Conservation (phyloP, 2,329 filamentous ascomycete species). For the Venturia oleaginea region DNA sequence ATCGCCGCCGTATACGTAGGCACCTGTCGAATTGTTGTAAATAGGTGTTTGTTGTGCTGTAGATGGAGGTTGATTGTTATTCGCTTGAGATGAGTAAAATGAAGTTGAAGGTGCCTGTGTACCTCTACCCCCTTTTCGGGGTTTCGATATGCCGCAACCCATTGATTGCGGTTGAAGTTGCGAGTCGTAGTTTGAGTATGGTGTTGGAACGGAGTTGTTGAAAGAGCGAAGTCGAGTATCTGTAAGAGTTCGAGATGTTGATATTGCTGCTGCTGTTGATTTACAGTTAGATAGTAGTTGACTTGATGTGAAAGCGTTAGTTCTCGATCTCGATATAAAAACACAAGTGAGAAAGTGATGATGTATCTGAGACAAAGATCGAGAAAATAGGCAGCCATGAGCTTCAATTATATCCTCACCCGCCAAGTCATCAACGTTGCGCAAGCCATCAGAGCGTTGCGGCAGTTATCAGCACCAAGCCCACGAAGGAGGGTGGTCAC, state of each 20-base stretch:
- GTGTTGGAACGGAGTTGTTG: not conserved
- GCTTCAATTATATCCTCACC: not conserved
- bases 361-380: not conserved
- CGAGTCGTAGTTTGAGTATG: not conserved
- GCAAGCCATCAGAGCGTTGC: not conserved
- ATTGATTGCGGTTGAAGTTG: not conserved
- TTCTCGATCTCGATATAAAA: not conserved
- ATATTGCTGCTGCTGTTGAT: not conserved
- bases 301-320: no score
- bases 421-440: not conserved
- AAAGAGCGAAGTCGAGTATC: not conserved
- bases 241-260: not conserved
- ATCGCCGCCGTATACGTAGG: not conserved
- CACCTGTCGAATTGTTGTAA: not conserved
- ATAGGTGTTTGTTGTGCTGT: not conserved
- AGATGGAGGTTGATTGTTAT: not conserved
- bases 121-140: not conserved
- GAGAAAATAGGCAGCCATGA: not conserved
- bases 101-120: not conserved
- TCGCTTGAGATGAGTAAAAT: not conserved
- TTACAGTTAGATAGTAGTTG: not conserved
- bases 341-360: no score
- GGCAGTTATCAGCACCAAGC: not conserved
- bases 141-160: conserved; percentile 2
- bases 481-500: not conserved